A percentile compares a stretch with the other conserved stretches of the same genome.
Evolutionary conservation across 495 filamentous ascomycete species (phyloP).

Genomic region (Penicillium canescens): DNA sequence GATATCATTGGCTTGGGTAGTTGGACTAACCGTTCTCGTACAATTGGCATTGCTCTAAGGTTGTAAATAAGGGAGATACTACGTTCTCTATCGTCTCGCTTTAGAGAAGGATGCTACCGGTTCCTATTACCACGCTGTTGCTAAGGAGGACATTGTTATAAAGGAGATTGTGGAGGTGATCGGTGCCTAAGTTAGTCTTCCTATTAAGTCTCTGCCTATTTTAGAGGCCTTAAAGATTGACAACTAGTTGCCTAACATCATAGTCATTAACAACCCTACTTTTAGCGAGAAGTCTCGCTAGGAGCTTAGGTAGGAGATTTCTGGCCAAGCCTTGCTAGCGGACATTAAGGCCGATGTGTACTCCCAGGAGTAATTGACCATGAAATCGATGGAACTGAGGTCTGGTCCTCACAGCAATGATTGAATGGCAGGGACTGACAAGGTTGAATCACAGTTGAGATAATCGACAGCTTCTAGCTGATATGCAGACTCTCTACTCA

Average conservation of each 20-base stretch:
- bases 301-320: slow-evolving; percentile 40
- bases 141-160: slow-evolving; percentile 35
- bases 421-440: neutral
- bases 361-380: neutral
- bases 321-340: slow-evolving; percentile 28
- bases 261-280: slow-evolving; percentile 33
- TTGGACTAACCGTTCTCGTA: slow-evolving; percentile 1
- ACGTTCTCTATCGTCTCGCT: slow-evolving; percentile 41
- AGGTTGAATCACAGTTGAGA: neutral
- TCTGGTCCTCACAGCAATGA: no score
- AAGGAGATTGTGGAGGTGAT: slow-evolving; percentile 43
- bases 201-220: slow-evolving; percentile 23
- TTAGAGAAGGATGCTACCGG: slow-evolving; percentile 44
- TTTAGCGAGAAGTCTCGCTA: slow-evolving; percentile 43
- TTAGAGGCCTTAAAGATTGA: slow-evolving; percentile 35
- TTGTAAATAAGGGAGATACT: slow-evolving; percentile 25
- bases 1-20: neutral
- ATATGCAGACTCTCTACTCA: neutral
- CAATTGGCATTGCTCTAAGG: neutral
- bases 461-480: neutral
- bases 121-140: slow-evolving; percentile 39
- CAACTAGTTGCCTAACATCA: slow-evolving; percentile 22
- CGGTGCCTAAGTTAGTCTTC: slow-evolving; percentile 28
- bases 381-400: neutral
- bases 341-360: slow-evolving; percentile 37